Evolutionary conservation across 495 filamentous ascomycete species (phyloP), one percentile per base, ranked within the genome.

Genomic region (Delitschia confertaspora): DNA sequence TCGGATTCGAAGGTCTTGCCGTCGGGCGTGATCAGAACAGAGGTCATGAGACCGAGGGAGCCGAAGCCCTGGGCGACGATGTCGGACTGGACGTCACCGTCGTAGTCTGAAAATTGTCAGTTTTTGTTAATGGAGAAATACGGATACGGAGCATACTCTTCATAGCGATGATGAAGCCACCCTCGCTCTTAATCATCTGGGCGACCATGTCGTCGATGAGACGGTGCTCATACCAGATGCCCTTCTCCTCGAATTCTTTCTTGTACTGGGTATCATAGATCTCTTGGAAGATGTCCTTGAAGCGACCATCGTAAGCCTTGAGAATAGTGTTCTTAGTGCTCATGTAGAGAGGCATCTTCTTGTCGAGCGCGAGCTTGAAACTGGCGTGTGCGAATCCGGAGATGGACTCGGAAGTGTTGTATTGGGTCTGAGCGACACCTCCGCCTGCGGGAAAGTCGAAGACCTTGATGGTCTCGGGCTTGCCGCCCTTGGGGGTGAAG

Each of bases 141-240:
- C 23, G n/a, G 20, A 19, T 18, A 37, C 27, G 26, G 34, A 13
- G 69, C 80, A 60, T 61, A 88, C 84, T 98, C 79, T 98, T 98
- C 59, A 98, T 73, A 46, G 91, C 91, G 75, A 98, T 98, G 63
- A 96, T 74, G 66, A 84, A 93, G 45, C 91, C 91, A 47, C 91
- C 87, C 56, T 81, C 79, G 66, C 79, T 85, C 79, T 98, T 98
- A 73, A 98, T 85, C 91, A 98, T 98, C 76, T 98, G 89, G 35
- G 91, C 91, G 43, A 98, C 91, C 91, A 98, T 98, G 69, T 98
- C 91, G 69, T 98, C 91, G 59, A 98, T 96, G 45, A 98, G 72
- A 54, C 91, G 81, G 69, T 98, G 91, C 80, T 98, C 91, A 62
- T 98, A 98, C 91, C 91, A 96, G 68, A 95, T 94, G 33, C 72